Percentiles rank a stretch among this genome's conserved stretches.
These are phyloP conservation scores for Exidia glandulosa DNA, from an alignment of 768 basidiomycete genomes.

Conservation along the genomic window DNA sequence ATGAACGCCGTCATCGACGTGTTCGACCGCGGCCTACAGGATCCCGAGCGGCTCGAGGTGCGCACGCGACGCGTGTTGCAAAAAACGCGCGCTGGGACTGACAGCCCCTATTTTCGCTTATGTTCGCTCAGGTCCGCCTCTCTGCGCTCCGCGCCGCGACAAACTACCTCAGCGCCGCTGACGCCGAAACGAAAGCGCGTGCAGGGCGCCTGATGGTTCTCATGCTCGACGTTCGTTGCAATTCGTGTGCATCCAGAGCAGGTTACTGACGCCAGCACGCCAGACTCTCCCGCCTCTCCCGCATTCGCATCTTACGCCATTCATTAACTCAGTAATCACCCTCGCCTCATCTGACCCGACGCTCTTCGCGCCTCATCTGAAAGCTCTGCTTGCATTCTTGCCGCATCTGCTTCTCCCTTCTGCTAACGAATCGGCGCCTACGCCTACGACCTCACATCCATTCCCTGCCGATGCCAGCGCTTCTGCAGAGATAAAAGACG, in stretches of 20 bases:
- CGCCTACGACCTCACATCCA: conserved; percentile 40
- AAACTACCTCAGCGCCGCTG: conserved; percentile 54
- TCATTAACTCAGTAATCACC: conserved; percentile 59
- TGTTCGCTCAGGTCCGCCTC: conserved; percentile 45
- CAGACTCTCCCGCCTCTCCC: conserved; percentile 50
- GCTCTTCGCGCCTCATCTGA: conserved; percentile 66
- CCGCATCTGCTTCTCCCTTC: conserved; percentile 59
- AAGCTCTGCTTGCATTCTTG: conserved; percentile 56
- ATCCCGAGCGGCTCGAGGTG: conserved; percentile 53
- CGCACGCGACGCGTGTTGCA: too few relatives aligned
- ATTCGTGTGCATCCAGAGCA: background rate
- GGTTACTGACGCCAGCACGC: background rate
- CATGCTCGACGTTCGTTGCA: conserved; percentile 43
- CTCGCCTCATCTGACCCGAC: conserved; percentile 55
- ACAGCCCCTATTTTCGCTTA: background rate
- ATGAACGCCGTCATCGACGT: conserved; percentile 56
- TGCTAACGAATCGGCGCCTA: conserved; percentile 37
- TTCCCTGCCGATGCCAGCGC: conserved; percentile 21
- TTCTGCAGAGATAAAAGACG: conserved; percentile 35
- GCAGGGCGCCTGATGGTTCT: conserved; percentile 47
- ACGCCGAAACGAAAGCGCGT: conserved; percentile 48
- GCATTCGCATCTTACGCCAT: conserved; percentile 44
- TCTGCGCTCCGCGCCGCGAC: conserved; percentile 62
- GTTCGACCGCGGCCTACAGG: conserved; percentile 58
- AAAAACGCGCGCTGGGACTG: background rate